phyloP scores from a whole-genome alignment of 257 asterid genomes.

The Salvia splendens region DNA sequence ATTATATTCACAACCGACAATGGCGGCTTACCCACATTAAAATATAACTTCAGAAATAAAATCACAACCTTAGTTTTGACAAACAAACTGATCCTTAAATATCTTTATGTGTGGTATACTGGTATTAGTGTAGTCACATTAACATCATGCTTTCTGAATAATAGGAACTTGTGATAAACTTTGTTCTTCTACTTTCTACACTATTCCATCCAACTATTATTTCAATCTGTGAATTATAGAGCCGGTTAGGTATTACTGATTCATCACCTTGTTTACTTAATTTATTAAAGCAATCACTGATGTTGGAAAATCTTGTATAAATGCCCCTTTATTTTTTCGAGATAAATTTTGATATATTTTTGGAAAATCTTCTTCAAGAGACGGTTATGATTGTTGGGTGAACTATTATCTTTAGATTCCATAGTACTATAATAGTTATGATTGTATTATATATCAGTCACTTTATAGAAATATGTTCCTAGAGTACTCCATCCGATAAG shows the following conservation, averaged over 20 bases:
- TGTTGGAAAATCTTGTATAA: too few relatives aligned
- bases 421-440: too few relatives aligned
- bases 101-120: too few relatives aligned
- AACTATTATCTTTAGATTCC: too few relatives aligned
- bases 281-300: neutral
- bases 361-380: too few relatives aligned
- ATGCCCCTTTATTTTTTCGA: too few relatives aligned
- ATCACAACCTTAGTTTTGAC: neutral
- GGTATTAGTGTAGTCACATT: neutral
- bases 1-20: conserved; percentile 3
- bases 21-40: conserved; percentile 20
- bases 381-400: too few relatives aligned
- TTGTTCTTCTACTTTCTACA: conserved; percentile 1
- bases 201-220: conserved; percentile 6
- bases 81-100: conserved; percentile 4
- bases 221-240: neutral
- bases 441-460: too few relatives aligned
- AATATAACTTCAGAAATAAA: neutral
- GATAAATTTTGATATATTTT: too few relatives aligned
- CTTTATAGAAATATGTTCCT: too few relatives aligned
- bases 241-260: conserved; percentile 11
- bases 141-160: neutral
- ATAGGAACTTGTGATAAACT: neutral
- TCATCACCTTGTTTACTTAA: neutral
- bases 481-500: too few relatives aligned